Base-by-base conservation (phyloP, 208 protist species). In the Leishmania gerbilli region DNA sequence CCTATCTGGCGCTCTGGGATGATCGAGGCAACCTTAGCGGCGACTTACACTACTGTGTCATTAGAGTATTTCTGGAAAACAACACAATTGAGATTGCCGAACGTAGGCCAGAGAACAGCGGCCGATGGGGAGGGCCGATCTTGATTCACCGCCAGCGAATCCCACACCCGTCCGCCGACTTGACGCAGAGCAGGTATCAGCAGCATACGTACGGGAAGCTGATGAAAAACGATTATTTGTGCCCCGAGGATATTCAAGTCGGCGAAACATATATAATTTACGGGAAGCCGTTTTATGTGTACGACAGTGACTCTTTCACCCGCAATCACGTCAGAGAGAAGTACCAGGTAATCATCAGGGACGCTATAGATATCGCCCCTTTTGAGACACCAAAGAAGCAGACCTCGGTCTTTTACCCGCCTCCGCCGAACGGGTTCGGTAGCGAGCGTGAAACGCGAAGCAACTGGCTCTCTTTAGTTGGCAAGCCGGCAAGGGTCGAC, bases 371-470 rank as follows among this genome's bases (percentile, higher is more conserved):
- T 81, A 93, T 97, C 82, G 55, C 79, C 27, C 85, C 88, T 5
- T 93, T 97, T 78, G 71, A 91, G n/a, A 78, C 86, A 19, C 69
- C 79, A 13, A 85, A 90, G 56, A 84, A 89, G 82, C 88, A 91
- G 51, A 58, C 51, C 27, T 81, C 79, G 7, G 79, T 94, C 24
- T 96, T 96, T 71, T 94, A 96, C 79, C 92, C 94, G 15, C 97
- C 97, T n/a, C 93, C 95, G 69, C 94, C 94, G 42, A 96, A 96
- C 84, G 94, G 95, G 2, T 96, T 98, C 86, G 95, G 96, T 11
- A 95, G 91, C 55, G 93, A 99, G 75, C 84, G 85, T 76, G 96
- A 98, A 81, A 90, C 90, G 34, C 88, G 96, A 45, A 89, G 84
- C 45, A 96, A 90, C 68, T 96, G 92, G 93, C 79, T 95, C 13